A percentile compares a stretch with the other conserved stretches of the same genome.
Evolutionary conservation across 352 stramenopile genomes (phyloP).

Genomic region (Elongisporangium anandrum): DNA sequence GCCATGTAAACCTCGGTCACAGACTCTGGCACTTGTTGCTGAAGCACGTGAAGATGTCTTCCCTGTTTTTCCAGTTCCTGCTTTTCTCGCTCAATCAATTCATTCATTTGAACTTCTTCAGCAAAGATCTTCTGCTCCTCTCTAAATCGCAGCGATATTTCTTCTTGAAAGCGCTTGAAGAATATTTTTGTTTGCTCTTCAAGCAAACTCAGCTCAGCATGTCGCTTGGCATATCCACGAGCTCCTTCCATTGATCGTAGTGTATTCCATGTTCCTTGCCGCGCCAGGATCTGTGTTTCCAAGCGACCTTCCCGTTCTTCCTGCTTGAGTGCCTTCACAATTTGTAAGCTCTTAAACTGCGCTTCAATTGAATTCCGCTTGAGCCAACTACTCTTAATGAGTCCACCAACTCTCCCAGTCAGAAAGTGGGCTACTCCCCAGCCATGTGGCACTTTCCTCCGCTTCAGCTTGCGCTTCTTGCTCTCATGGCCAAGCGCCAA

Average conservation of each 20-base stretch:
- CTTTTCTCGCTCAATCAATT: conserved; percentile 35
- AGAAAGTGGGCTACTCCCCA: conserved; percentile 80
- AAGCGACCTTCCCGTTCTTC: conserved; percentile 63
- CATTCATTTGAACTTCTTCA: conserved; percentile 43
- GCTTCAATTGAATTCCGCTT: conserved; percentile 63
- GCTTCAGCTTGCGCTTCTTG: conserved; percentile 14
- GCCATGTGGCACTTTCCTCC: conserved; percentile 50
- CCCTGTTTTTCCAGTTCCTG: conserved; percentile 36
- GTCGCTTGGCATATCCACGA: conserved; percentile 62
- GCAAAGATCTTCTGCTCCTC: conserved; percentile 47
- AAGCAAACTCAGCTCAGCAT: conserved; percentile 49
- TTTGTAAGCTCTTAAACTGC: conserved; percentile 64
- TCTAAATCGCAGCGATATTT: conserved; percentile 29
- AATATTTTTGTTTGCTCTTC: conserved; percentile 56
- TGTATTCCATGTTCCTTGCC: conserved; percentile 60
- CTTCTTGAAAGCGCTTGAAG: conserved; percentile 34
- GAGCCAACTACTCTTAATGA: conserved; percentile 54
- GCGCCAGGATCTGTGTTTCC: conserved; percentile 53
- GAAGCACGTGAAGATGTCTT: conserved; percentile 35
- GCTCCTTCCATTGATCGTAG: conserved; percentile 65
- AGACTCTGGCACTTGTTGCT: conserved; percentile 60
- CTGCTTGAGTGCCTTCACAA: conserved; percentile 67
- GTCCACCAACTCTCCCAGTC: conserved; percentile 21
- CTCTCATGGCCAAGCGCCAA: conserved; percentile 11
- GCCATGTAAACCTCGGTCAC: conserved; percentile 49